Conservation (phyloP, 108 stramenopile genomes). For the Seminavis robusta region DNA sequence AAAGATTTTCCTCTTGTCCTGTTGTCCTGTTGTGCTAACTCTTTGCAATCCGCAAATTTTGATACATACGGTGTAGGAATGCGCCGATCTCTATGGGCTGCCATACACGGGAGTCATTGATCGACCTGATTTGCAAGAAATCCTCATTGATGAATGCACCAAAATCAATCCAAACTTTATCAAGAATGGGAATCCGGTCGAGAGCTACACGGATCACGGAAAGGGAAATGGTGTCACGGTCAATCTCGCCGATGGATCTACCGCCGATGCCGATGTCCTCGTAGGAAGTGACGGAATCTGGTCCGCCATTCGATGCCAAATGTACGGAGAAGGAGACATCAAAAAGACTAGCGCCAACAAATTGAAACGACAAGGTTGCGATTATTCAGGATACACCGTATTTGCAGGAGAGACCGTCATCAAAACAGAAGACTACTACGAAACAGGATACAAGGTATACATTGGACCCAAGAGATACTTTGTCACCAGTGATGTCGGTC, state of each 20-base stretch:
- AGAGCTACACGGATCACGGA: constrained; percentile 66
- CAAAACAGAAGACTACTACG: constrained; percentile 89
- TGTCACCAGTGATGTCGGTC: constrained; percentile 95
- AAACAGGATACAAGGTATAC: constrained; percentile 95
- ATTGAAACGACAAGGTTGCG: constrained; percentile 77
- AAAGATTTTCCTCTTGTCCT: background rate
- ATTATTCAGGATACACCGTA: constrained; percentile 95
- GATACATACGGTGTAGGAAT: constrained; percentile 28
- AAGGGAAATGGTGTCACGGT: constrained; percentile 81
- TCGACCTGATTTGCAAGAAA: constrained; percentile 95
- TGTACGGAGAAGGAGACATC: constrained; percentile 89
- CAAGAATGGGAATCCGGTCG: constrained; percentile 75
- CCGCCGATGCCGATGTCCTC: constrained; percentile 80
- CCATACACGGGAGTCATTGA: constrained; percentile 97
- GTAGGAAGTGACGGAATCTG: constrained; percentile 98
- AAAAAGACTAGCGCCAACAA: constrained; percentile 51
- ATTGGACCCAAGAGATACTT: constrained; percentile 96
- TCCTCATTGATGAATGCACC: constrained; percentile 91
- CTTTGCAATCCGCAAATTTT: no score
- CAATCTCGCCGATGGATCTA: constrained; percentile 72
- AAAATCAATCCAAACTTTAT: constrained; percentile 83
- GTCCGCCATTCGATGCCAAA: constrained; percentile 91
- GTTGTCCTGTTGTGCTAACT: no score
- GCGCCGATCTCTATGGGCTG: constrained; percentile 43
- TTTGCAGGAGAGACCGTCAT: constrained; percentile 94